Evolutionary conservation across 768 basidiomycete species (phyloP).

Genomic region (Ramaria sp.): DNA sequence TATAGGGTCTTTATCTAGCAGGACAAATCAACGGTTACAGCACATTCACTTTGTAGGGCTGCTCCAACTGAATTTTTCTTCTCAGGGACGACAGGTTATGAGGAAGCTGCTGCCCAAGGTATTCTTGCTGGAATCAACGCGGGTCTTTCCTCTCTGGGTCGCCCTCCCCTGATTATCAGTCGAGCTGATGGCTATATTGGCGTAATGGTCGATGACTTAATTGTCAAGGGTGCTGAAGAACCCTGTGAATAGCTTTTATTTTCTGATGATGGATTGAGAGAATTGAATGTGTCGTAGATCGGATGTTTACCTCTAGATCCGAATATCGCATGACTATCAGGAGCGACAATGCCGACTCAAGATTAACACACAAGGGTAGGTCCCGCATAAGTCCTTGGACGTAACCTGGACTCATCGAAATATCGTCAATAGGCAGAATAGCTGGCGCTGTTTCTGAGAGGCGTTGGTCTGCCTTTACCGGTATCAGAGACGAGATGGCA

Average conservation of each 20-base stretch:
- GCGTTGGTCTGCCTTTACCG: conserved; percentile 31
- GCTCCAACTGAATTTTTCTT: not conserved
- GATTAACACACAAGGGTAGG: conserved; percentile 67
- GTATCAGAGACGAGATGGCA: conserved; percentile 24
- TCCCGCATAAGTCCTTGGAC: not conserved
- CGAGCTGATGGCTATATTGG: conserved; percentile 84
- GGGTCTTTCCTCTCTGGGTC: conserved; percentile 50
- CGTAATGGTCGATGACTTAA: conserved; percentile 88
- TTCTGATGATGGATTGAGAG: not conserved
- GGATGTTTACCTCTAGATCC: conserved; percentile 88
- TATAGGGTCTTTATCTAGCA: conserved; percentile 71
- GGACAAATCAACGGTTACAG: conserved; percentile 73
- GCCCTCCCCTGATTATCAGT: conserved; percentile 50
- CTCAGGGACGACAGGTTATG: conserved; percentile 82
- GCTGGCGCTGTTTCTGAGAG: conserved; percentile 31
- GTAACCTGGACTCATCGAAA: not conserved
- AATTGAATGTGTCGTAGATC: conserved; percentile 38
- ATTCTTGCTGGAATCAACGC: conserved; percentile 85
- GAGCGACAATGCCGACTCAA: conserved; percentile 80
- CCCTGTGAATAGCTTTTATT: conserved; percentile 48
- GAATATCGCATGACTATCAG: conserved; percentile 85
- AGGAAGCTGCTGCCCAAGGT: conserved; percentile 89
- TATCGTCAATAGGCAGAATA: conserved; percentile 22
- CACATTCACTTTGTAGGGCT: not conserved
- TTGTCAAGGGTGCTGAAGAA: conserved; percentile 81